Evolutionary conservation across 495 filamentous ascomycete genomes (phyloP), one percentile per base, ranked within the genome.

Genomic region (Amphirosellinia nigrospora): DNA sequence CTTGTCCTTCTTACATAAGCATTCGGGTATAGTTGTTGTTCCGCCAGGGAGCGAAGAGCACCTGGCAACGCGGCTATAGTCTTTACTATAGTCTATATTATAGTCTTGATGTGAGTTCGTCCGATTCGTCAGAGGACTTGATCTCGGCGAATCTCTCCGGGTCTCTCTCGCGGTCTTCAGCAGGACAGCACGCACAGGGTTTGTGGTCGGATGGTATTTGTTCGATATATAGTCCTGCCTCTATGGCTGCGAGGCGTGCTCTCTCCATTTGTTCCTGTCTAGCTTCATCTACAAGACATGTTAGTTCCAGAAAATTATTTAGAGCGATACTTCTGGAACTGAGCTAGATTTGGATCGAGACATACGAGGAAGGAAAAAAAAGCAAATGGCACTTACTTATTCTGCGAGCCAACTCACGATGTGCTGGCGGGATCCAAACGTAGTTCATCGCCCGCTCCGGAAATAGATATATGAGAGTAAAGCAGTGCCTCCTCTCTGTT

Each of bases 401-500:
- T n/a, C 73, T 66, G 26, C 69, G 67, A 19, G 78, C 79, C 52
- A 60, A 34, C 9, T 71, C 64, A 43, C 77, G 73, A 52, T 78
- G 66, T 26, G 74, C 76, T 1, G 66, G 21, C 41, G 74, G 53
- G 0, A 85, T 77, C 80, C 82, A 85, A 2, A 71, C 60, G 45
- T 85, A 82, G 11, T 78, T 67, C 36, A 82, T 66, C 26, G 80
- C 68, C 30, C 82, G 81, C 48, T 83, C 80, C 1, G 83, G 83
- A 21, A 78, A 85, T 10, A 78, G 67, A 63, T 81, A 73, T 7
- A 73, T 38, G 16, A 83, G 73, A 23, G 72, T 67, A 48, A 71
- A 74, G 59, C 76, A 76, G 9, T 68, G 62, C 30, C 70, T 73
- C 34, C 72, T 66, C 30, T 75, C 72, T 4, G 10, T 0, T 32